phyloP scores from a whole-genome alignment of 2,329 filamentous ascomycete species.

The Pyricularia pennisetigena region DNA sequence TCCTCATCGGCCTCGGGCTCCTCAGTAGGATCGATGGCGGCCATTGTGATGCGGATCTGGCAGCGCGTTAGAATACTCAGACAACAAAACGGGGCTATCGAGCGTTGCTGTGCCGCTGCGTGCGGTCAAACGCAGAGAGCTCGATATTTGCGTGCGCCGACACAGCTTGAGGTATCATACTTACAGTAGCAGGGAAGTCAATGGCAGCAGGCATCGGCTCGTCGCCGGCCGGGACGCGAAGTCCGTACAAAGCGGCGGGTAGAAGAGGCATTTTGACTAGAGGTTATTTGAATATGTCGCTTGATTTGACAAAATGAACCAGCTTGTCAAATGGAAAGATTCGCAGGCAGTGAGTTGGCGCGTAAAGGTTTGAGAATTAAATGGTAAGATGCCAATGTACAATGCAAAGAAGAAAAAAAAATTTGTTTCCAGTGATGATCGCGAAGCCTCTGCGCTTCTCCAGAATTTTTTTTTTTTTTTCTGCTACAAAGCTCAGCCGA shows the following conservation, averaged over 20 bases:
- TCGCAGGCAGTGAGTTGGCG: neutral
- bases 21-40: constrained; percentile 86
- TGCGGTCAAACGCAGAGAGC: neutral
- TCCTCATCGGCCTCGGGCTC: constrained; percentile 56
- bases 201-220: constrained; percentile 69
- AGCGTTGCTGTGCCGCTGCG: neutral
- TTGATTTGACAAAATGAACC: neutral
- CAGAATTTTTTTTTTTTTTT: constrained; percentile 2
- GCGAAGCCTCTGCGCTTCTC: neutral
- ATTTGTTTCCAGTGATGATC: constrained; percentile 3
- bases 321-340: neutral
- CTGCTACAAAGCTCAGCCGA: neutral
- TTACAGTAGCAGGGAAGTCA: constrained; percentile 76
- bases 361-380: neutral
- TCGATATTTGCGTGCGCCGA: neutral
- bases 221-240: constrained; percentile 80
- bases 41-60: constrained; percentile 97
- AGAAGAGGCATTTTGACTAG: constrained; percentile 42
- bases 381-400: neutral
- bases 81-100: neutral
- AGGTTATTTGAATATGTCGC: neutral
- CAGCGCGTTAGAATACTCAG: neutral
- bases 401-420: neutral
- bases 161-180: constrained; percentile 22
- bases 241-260: constrained; percentile 69